Evolutionary conservation across 2,329 filamentous ascomycete genomes (phyloP).

Genomic region (Blastomyces gilchristii): DNA sequence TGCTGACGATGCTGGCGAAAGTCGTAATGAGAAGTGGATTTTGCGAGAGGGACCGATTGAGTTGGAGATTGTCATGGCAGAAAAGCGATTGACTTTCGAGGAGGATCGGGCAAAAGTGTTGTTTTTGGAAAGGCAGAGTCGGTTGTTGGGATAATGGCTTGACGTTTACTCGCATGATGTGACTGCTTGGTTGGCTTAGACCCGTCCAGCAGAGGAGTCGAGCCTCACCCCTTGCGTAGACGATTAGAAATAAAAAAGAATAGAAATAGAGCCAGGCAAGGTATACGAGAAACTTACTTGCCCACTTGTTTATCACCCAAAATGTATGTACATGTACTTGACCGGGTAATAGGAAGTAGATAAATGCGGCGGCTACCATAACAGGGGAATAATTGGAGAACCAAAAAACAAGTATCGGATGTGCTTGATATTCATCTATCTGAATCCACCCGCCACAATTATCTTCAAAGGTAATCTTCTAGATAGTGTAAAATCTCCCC

Average conservation of each 20-base stretch:
- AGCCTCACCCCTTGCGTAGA: background rate
- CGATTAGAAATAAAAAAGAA: background rate
- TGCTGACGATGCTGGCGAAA: background rate
- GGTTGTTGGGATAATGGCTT: background rate
- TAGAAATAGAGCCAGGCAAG: background rate
- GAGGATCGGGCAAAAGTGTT: background rate
- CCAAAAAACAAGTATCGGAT: background rate
- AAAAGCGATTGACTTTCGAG: background rate
- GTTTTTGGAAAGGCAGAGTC: background rate
- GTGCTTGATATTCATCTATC: background rate
- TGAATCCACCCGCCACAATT: background rate
- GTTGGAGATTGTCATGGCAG: background rate
- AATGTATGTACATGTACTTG: too few species aligned
- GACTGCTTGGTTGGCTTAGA: too few species aligned
- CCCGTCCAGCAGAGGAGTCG: background rate
- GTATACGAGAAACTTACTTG: background rate
- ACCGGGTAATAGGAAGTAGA: background rate
- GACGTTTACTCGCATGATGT: background rate
- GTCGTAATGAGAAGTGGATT: background rate
- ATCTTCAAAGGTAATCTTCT: background rate
- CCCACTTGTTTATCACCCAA: too few species aligned
- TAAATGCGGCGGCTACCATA: background rate
- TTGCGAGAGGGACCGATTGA: background rate
- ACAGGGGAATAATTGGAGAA: background rate
- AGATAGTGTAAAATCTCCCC: background rate